Percentiles rank a stretch among this genome's conserved stretches.
Conservation (phyloP, 768 basidiomycete species). For the Termitomyces sp. region DNA sequence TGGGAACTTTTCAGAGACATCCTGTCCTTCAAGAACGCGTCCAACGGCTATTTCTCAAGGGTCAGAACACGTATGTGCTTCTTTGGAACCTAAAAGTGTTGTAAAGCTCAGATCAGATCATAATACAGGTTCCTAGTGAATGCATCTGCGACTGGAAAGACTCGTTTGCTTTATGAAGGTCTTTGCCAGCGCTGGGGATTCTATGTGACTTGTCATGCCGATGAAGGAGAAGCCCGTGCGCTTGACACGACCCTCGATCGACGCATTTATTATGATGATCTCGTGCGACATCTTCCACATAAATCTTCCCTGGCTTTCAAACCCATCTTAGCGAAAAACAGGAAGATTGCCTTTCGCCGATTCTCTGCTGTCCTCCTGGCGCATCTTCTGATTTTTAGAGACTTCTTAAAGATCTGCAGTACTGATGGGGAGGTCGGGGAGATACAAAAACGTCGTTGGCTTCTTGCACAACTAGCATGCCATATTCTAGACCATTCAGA, state of each 20-base stretch:
- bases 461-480: neutral
- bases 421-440: neutral
- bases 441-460: neutral
- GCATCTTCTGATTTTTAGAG: conserved; percentile 1
- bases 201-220: neutral
- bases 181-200: neutral
- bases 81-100: too few relatives aligned
- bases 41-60: neutral
- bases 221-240: neutral
- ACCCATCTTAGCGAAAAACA: neutral
- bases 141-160: conserved; percentile 5
- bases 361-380: neutral
- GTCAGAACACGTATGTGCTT: neutral
- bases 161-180: neutral
- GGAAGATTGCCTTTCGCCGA: neutral
- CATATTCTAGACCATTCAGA: neutral
- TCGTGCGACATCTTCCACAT: neutral
- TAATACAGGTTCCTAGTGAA: conserved; percentile 1
- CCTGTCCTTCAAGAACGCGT: neutral
- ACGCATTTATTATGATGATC: neutral
- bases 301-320: neutral
- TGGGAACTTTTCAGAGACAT: neutral
- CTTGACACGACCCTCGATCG: neutral
- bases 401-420: neutral
- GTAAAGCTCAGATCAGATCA: neutral